Percentiles rank a stretch among this genome's conserved stretches.
Conservation (phyloP, 306 rosid species). For the Bauhinia variegata region DNA sequence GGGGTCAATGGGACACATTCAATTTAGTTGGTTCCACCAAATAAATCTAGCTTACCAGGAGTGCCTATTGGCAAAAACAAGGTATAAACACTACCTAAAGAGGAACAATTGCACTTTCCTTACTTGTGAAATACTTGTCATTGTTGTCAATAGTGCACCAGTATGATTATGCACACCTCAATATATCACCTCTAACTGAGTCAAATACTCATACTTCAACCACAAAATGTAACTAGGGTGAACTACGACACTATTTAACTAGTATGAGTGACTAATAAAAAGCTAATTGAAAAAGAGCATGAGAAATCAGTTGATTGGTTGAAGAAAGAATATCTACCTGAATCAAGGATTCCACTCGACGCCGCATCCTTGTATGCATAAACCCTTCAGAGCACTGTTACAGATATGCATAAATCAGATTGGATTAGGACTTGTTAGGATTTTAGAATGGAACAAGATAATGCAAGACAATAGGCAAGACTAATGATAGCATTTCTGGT, state of each 20-base stretch:
- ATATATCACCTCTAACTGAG: neutral
- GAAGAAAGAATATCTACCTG: conserved; percentile 53
- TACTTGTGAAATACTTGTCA: neutral
- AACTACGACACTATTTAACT: neutral
- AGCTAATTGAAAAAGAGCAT: conserved; percentile 25
- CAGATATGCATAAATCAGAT: conserved; percentile 28
- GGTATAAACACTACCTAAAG: neutral
- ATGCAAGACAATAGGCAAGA: no score
- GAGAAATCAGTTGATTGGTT: conserved; percentile 1
- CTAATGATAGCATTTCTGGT: no score
- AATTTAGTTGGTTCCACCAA: conserved; percentile 19
- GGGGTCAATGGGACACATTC: neutral
- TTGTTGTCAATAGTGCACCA: conserved; percentile 7
- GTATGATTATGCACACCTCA: neutral
- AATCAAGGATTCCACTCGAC: conserved; percentile 96
- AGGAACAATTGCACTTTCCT: conserved; percentile 6
- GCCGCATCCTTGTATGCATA: conserved; percentile 98
- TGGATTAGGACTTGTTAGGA: no score
- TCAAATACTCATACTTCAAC: conserved; percentile 17
- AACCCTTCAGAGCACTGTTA: conserved; percentile 95
- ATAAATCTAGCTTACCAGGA: conserved; percentile 6
- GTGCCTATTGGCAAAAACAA: conserved; percentile 26
- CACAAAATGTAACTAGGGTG: conserved; percentile 4
- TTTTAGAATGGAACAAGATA: no score
- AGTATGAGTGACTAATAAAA: conserved; percentile 16